Percentiles rank a stretch among this genome's conserved stretches.
Evolutionary conservation across 2,329 filamentous ascomycete species (phyloP).

Genomic region (Dendryphion nanum): DNA sequence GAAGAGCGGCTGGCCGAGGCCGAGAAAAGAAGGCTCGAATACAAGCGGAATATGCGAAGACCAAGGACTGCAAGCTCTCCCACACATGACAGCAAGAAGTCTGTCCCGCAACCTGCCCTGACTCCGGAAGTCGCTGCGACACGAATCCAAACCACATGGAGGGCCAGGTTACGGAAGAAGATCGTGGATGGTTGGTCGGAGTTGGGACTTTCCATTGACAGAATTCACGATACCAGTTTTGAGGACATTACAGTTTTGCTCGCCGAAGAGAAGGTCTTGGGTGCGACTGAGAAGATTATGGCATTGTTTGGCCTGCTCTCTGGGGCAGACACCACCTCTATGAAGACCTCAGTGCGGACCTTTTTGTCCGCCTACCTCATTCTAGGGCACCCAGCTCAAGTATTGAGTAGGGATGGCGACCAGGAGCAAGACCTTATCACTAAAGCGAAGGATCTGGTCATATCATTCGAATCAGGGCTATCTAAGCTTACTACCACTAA

Average conservation of each 20-base stretch:
- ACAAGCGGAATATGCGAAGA: constrained; percentile 55
- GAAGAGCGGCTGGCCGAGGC: constrained; percentile 78
- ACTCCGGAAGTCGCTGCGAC: constrained; percentile 62
- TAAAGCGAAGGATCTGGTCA: constrained; percentile 74
- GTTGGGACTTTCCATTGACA: constrained; percentile 68
- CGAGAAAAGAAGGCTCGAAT: constrained; percentile 63
- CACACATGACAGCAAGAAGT: constrained; percentile 43
- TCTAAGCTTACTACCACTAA: constrained; percentile 65
- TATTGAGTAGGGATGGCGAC: constrained; percentile 71
- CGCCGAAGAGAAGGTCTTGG: constrained; percentile 64
- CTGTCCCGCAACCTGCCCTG: constrained; percentile 37
- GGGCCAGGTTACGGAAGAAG: constrained; percentile 56
- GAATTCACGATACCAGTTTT: constrained; percentile 68
- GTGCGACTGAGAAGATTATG: constrained; percentile 65
- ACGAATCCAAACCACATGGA: constrained; percentile 71
- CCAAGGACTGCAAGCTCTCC: constrained; percentile 57
- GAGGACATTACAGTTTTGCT: constrained; percentile 71
- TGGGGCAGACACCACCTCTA: constrained; percentile 59
- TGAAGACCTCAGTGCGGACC: constrained; percentile 67
- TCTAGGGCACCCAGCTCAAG: constrained; percentile 73
- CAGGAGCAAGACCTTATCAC: constrained; percentile 70
- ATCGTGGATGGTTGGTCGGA: constrained; percentile 65
- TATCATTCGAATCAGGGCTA: constrained; percentile 73
- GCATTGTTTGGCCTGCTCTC: constrained; percentile 64
- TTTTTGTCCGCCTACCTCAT: constrained; percentile 81